Percentiles rank a stretch among this genome's conserved stretches.
Evolutionary conservation across 2,329 filamentous ascomycete genomes (phyloP).

Genomic region (Aspergillus sp.): DNA sequence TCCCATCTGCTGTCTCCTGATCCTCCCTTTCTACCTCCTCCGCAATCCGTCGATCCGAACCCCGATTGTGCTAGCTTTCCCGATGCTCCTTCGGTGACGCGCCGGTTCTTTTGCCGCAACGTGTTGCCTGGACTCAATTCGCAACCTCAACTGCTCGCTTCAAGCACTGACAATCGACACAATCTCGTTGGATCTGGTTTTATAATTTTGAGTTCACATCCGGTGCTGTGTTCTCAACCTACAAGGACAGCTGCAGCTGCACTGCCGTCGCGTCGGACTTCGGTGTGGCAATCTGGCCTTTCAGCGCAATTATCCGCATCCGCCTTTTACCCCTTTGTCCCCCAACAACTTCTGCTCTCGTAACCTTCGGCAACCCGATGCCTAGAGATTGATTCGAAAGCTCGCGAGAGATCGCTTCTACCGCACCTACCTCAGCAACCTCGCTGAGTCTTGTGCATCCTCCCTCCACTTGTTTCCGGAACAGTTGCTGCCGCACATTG

Average conservation of each 20-base stretch:
- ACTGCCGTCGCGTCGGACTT: conserved; percentile 3
- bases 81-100: conserved; percentile 22
- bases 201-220: background rate
- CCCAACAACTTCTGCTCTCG: conserved; percentile 9
- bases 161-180: background rate
- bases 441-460: background rate
- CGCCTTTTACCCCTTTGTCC: conserved; percentile 13
- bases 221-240: background rate
- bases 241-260: conserved; percentile 1
- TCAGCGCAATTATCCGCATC: conserved; percentile 13
- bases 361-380: conserved; percentile 14
- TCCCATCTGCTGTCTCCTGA: background rate
- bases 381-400: conserved; percentile 11
- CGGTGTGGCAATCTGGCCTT: conserved; percentile 23
- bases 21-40: conserved; percentile 5
- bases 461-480: background rate
- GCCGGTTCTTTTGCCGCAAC: conserved; percentile 11
- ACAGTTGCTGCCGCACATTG: background rate
- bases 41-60: conserved; percentile 10
- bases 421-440: conserved; percentile 1
- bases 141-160: background rate
- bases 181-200: background rate
- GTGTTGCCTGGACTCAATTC: conserved; percentile 3
- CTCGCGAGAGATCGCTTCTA: conserved; percentile 17
- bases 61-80: conserved; percentile 17